Evolutionary conservation across 441 rosid genomes (phyloP).

Genomic region (Pelargonium australe): DNA sequence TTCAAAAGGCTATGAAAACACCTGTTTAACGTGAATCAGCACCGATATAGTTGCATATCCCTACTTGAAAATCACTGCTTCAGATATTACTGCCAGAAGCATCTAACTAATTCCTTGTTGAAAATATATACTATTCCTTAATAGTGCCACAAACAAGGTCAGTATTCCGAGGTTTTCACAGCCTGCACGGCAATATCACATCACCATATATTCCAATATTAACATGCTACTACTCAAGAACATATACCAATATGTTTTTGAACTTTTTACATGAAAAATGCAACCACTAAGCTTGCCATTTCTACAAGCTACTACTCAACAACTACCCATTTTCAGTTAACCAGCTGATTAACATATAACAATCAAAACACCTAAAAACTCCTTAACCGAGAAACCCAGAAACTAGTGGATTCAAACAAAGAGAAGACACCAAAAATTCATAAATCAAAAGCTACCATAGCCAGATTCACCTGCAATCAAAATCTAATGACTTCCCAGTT

Average conservation of each 20-base stretch:
- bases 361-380: not conserved
- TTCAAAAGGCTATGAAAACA: not conserved
- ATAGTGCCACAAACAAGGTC: not conserved
- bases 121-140: not conserved
- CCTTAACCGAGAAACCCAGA: not conserved
- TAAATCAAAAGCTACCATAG: not conserved
- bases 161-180: not conserved
- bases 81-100: not conserved
- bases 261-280: not conserved
- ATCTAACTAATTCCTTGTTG: not conserved
- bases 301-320: not conserved
- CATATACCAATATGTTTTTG: not conserved
- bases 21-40: not conserved
- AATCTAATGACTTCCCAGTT: not conserved
- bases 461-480: not conserved
- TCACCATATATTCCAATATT: not conserved
- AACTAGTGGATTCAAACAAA: not conserved
- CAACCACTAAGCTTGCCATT: too few species aligned
- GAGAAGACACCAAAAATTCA: not conserved
- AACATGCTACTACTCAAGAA: not conserved
- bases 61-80: not conserved
- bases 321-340: not conserved
- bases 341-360: not conserved
- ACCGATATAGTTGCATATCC: not conserved
- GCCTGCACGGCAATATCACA: not conserved